phyloP scores from a whole-genome alignment of 108 stramenopile species.

The Nitzschia palea region DNA sequence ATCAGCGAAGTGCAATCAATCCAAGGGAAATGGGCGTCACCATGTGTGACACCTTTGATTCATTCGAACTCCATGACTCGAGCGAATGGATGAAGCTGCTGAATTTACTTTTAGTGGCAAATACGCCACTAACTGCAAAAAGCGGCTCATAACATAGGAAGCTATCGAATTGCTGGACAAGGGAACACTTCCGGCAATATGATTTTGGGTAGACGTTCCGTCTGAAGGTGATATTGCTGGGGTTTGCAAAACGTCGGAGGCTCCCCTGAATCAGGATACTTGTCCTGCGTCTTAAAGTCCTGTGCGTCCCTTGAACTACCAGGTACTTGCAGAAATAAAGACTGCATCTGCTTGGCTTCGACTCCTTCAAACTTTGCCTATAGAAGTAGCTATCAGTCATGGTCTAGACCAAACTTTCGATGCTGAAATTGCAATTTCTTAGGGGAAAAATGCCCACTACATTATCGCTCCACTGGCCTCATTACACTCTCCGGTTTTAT shows the following conservation, averaged over 20 bases:
- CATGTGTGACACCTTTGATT: neutral
- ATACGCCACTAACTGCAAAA: constrained; percentile 14
- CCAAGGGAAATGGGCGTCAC: constrained; percentile 13
- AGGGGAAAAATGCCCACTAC: too few species aligned
- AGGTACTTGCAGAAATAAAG: too few species aligned
- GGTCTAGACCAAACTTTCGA: too few species aligned
- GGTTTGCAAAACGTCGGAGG: neutral
- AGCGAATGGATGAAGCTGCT: constrained; percentile 3
- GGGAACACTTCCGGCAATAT: neutral
- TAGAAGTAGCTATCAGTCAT: too few species aligned
- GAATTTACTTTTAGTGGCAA: neutral
- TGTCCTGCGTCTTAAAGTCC: too few species aligned
- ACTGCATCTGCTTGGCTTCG: too few species aligned
- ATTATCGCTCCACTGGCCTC: too few species aligned
- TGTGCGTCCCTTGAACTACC: too few species aligned
- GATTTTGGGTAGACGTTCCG: neutral
- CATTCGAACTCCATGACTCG: neutral
- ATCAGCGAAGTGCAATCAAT: constrained; percentile 10
- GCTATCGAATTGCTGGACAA: neutral
- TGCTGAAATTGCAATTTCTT: too few species aligned
- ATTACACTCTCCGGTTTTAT: too few species aligned
- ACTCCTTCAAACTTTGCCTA: too few species aligned
- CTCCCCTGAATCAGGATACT: too few species aligned
- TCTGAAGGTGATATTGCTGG: neutral
- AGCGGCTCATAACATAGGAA: neutral